A percentile compares a stretch with the other conserved stretches of the same genome.
Conservation (phyloP, 2,329 filamentous ascomycete genomes). For the Microdochium bolleyi region DNA sequence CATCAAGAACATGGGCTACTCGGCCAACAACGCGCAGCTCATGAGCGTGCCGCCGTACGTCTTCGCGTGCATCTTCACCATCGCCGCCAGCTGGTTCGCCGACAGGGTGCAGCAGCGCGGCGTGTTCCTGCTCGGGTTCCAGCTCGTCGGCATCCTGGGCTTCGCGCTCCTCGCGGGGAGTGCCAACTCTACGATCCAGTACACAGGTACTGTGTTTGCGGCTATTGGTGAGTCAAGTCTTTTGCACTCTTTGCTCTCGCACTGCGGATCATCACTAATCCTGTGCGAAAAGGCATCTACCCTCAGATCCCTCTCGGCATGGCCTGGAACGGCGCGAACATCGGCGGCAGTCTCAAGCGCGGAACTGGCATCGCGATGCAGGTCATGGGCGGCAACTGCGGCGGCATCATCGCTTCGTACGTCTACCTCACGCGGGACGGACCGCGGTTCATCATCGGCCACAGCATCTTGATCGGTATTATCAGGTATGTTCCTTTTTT, state of each 20-base stretch:
- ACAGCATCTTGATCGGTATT: constrained; percentile 24
- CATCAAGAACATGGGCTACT: constrained; percentile 42
- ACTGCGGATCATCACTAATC: background rate
- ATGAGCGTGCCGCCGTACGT: constrained; percentile 57
- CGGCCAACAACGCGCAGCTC: constrained; percentile 46
- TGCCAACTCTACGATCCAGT: constrained; percentile 31
- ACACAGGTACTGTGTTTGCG: constrained; percentile 37
- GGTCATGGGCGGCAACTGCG: constrained; percentile 35
- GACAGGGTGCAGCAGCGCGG: constrained; percentile 19
- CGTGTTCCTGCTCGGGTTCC: constrained; percentile 33
- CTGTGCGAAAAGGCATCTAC: constrained; percentile 29
- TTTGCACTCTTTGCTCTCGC: background rate
- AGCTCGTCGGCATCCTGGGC: constrained; percentile 34
- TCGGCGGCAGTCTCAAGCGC: constrained; percentile 45
- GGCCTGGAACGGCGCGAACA: constrained; percentile 53
- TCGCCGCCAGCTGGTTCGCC: constrained; percentile 34
- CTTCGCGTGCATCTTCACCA: constrained; percentile 44
- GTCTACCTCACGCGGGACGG: constrained; percentile 35
- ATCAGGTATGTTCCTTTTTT: constrained; percentile 14
- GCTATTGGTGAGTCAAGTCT: constrained; percentile 21
- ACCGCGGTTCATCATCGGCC: constrained; percentile 24
- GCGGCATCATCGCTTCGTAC: constrained; percentile 36
- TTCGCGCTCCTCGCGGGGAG: constrained; percentile 31
- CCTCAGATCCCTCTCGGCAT: constrained; percentile 47
- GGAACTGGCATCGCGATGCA: constrained; percentile 49